Base-by-base conservation (phyloP, 2,329 filamentous ascomycete genomes). In the Pseudopyricularia javanii region DNA sequence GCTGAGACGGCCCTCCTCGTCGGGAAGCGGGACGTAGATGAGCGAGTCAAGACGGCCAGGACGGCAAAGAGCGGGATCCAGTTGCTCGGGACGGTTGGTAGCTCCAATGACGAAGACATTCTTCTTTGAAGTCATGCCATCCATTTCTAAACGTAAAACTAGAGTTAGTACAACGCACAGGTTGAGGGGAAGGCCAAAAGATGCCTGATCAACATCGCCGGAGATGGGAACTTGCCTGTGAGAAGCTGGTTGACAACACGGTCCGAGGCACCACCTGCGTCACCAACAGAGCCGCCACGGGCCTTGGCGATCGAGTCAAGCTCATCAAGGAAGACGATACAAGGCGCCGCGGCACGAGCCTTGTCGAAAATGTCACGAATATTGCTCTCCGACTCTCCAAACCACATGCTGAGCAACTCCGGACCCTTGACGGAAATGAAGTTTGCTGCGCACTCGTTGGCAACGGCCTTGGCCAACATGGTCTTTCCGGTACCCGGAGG, bases 401-500 rank as follows among this genome's bases (percentile, higher is more conserved):
- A 98, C 93, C 93, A 98, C 93, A 98, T 98, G 70, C 90, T 96
- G 63, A 98, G 82, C 64, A 98, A 79, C 71, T 98, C 93, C 54
- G 93, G 94, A 56, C 93, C 93, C 83, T 98, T 98, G 72, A 98
- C 86, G 40, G 93, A 98, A 68, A 98, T 97, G 76, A 98, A 98
- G 78, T 98, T 98, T 79, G 93, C 93, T 56, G 93, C 87, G 67
- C 91, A 97, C 77, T 98, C 93, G 74, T 97, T 98, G 74, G 93
- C 93, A 60, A 98, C 93, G 62, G 93, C 93, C 82, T 98, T 98
- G 68, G 93, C 93, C 75, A 98, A 86, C 77, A 98, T 83, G 57
- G 93, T 98, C 81, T 98, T 98, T 95, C 93, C 93, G 67, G 94
- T 98, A 91, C 93, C 93, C 62, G 93, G 93, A 58, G 94, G 93